Conservation (phyloP, 2,329 filamentous ascomycete species). For the Didymella pomorum region DNA sequence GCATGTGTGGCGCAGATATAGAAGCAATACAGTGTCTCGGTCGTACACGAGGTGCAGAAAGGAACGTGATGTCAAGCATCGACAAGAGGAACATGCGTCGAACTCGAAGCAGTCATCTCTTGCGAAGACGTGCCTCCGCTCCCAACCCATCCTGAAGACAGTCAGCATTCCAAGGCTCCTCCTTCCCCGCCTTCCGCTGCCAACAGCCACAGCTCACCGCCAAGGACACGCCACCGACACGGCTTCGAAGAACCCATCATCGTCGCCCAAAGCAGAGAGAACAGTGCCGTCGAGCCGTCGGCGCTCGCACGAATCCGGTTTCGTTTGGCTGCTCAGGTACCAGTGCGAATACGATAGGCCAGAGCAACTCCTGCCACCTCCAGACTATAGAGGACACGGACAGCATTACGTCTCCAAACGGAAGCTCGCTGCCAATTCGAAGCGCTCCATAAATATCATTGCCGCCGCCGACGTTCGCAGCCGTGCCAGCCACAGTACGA, state of each 20-base stretch:
- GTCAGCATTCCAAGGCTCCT: conserved; percentile 25
- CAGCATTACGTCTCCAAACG: conserved; percentile 25
- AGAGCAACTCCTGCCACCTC: conserved; percentile 29
- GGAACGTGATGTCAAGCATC: background rate
- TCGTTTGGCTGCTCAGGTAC: conserved; percentile 29
- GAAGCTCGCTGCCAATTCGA: conserved; percentile 21
- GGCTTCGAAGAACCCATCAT: conserved; percentile 30
- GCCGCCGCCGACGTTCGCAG: conserved; percentile 19
- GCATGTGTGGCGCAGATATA: conserved; percentile 8
- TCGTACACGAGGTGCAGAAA: conserved; percentile 5
- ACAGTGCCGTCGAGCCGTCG: conserved; percentile 29
- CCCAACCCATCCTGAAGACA: conserved; percentile 4
- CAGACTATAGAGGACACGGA: conserved; percentile 19
- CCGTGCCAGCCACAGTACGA: conserved; percentile 19
- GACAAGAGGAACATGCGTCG: background rate
- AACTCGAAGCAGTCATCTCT: background rate
- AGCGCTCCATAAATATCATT: conserved; percentile 15
- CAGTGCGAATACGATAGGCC: conserved; percentile 27
- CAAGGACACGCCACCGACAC: conserved; percentile 33
- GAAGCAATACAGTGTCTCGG: conserved; percentile 6
- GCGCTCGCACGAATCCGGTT: conserved; percentile 27
- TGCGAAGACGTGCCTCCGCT: background rate
- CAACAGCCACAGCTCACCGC: conserved; percentile 24
- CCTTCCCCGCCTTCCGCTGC: conserved; percentile 16
- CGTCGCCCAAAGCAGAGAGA: conserved; percentile 21